Percentiles rank a stretch among this genome's conserved stretches.
Evolutionary conservation across 2,329 filamentous ascomycete species (phyloP).

Genomic region (Xylariomycetidae sp.): DNA sequence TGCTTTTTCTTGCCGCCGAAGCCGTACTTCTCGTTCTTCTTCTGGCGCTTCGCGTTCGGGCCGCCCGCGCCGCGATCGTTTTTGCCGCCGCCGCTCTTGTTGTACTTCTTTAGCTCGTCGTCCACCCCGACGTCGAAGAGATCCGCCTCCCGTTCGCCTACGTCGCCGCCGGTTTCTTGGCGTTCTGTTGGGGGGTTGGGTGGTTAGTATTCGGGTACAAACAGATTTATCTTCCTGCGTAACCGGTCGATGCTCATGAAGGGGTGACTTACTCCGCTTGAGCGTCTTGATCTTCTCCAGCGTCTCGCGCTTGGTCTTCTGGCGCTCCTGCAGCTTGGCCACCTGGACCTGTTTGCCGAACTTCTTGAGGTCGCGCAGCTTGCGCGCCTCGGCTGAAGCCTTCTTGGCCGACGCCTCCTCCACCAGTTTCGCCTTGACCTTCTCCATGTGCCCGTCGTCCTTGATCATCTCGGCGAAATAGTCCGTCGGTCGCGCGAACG

Average conservation of each 20-base stretch:
- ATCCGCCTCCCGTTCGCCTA: constrained; percentile 71
- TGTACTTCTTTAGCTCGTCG: constrained; percentile 49
- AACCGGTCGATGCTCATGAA: background rate
- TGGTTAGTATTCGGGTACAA: constrained; percentile 2
- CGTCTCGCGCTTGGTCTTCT: constrained; percentile 86
- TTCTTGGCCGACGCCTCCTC: constrained; percentile 91
- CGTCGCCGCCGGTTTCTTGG: constrained; percentile 57
- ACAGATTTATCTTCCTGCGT: too few relatives aligned
- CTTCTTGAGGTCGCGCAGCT: constrained; percentile 93
- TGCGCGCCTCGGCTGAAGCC: constrained; percentile 82
- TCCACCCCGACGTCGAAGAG: constrained; percentile 90
- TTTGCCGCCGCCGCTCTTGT: constrained; percentile 29
- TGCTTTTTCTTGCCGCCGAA: constrained; percentile 95
- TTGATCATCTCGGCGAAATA: constrained; percentile 99
- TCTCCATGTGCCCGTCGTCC: constrained; percentile 96
- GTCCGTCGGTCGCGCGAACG: constrained; percentile 84
- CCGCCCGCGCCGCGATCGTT: constrained; percentile 32
- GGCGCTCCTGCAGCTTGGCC: constrained; percentile 88
- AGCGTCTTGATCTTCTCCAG: constrained; percentile 91
- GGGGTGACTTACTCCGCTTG: constrained; percentile 77
- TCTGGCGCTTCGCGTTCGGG: constrained; percentile 69
- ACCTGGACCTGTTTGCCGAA: constrained; percentile 98
- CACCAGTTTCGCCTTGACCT: constrained; percentile 86
- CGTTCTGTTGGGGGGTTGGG: constrained; percentile 56
- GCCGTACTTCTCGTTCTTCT: constrained; percentile 92